Evolutionary conservation across 148 eudicot species (phyloP).

Genomic region (Chenopodium album): DNA sequence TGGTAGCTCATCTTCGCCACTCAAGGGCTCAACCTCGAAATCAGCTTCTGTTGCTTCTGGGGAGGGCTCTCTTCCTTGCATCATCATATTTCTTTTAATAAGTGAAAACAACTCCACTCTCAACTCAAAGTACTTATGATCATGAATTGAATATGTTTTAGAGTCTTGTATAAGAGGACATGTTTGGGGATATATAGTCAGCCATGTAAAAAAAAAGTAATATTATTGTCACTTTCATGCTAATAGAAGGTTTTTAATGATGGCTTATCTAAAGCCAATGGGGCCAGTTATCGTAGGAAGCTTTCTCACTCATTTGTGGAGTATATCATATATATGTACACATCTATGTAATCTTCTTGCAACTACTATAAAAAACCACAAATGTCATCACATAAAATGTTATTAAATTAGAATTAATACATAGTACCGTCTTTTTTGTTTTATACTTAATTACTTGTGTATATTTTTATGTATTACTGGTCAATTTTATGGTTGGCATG

Average conservation of each 20-base stretch:
- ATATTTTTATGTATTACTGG: no score
- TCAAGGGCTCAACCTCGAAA: constrained; percentile 23
- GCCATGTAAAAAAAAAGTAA: constrained; percentile 15
- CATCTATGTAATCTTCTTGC: constrained; percentile 17
- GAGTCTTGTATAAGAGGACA: constrained; percentile 32
- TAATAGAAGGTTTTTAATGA: constrained; percentile 33
- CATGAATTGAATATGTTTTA: constrained; percentile 21
- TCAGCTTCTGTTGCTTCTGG: constrained; percentile 24
- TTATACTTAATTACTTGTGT: no score
- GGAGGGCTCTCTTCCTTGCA: constrained; percentile 35
- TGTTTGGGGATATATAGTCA: constrained; percentile 35
- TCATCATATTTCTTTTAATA: constrained; percentile 14
- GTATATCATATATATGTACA: constrained; percentile 15
- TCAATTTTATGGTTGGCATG: no score
- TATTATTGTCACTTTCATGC: constrained; percentile 34
- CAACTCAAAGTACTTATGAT: constrained; percentile 18
- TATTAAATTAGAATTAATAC: no score
- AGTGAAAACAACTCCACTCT: constrained; percentile 24
- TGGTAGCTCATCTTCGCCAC: constrained; percentile 15
- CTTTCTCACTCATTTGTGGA: constrained; percentile 39
- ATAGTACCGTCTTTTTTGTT: no score
- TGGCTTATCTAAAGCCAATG: constrained; percentile 36
- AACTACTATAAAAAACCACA: not conserved
- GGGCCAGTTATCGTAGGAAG: constrained; percentile 38
- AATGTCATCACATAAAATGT: no score